Base-by-base conservation (phyloP, 2,329 filamentous ascomycete genomes). In the Lasiodiplodia sp. region DNA sequence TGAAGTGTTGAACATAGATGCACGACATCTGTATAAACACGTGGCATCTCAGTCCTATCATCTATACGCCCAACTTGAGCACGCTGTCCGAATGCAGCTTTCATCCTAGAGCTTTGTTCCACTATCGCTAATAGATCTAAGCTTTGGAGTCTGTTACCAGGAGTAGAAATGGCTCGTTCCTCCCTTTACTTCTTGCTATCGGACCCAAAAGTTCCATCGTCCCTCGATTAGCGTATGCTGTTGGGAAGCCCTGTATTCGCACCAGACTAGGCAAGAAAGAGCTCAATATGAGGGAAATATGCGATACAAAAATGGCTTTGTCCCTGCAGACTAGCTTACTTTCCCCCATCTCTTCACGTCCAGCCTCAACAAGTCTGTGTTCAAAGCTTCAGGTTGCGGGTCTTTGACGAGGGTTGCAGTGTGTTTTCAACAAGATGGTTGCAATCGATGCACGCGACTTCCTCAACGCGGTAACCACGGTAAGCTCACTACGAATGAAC, bases 401-500 rank as follows among this genome's bases (percentile, higher is more conserved):
- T 21, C 21, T 44, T 60, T 44, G 28, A 38, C 31, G 18, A 38
- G 21, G 5, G 12, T n/a, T 47, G 7, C 44, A 10, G 31, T 34
- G 14, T 56, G 23, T 37, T 6, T 40, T 12, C 3, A 18, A 31
- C 62, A 65, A 53, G 25, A 65, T 65, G 62, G 62, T 65, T 25
- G 62, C 44, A 2, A 53, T 53, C 25, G 28, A 37, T 28, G 14
- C 49, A 7, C 25, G 28, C 5, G 16, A 25, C 40, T 2, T 49
- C 14, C n/a, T 25, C 25, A 10, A 34, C 10, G 40, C n/a, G 14
- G 16, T 18, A 25, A 21, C 23, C 8, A 47, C 57, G 38, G 57
- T 62, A 34, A 49, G 57, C 10, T 6, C 8, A 14, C n/a, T 47
- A n/a, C 16, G n/a, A n/a, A 5, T 44, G 16, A 7, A 7, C 16